phyloP scores from a whole-genome alignment of 306 rosid genomes.

The Vigna trinervia region DNA sequence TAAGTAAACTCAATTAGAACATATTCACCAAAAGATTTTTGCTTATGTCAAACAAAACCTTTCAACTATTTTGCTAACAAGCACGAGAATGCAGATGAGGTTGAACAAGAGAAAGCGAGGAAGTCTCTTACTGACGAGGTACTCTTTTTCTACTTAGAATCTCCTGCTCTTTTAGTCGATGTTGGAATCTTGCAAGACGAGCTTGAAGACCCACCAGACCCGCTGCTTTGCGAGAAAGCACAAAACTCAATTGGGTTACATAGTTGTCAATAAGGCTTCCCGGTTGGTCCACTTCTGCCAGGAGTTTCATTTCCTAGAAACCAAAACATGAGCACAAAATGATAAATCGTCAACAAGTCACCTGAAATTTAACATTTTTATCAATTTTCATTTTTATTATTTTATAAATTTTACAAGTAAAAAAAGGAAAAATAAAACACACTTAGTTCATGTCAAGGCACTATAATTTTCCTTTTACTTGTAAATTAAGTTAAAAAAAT shows the following conservation, averaged over 20 bases:
- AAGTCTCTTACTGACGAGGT: constrained; percentile 66
- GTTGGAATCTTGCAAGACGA: constrained; percentile 98
- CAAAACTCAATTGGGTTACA: constrained; percentile 88
- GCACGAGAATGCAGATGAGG: constrained; percentile 41
- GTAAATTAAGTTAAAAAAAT: background rate
- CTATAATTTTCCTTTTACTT: background rate
- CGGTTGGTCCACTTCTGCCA: constrained; percentile 97
- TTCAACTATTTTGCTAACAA: constrained; percentile 44
- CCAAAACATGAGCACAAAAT: constrained; percentile 30
- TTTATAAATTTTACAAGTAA: background rate
- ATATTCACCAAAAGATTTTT: constrained; percentile 46
- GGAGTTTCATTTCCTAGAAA: constrained; percentile 89
- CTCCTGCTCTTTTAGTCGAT: constrained; percentile 92
- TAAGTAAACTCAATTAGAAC: constrained; percentile 42
- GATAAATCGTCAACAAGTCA: background rate
- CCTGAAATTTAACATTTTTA: constrained; percentile 7
- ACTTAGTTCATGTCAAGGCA: background rate
- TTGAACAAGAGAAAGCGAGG: constrained; percentile 38
- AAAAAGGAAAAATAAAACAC: background rate
- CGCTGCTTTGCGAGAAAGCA: constrained; percentile 96
- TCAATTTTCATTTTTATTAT: background rate
- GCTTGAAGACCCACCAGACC: constrained; percentile 97
- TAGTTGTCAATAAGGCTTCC: constrained; percentile 95
- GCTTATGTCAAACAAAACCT: constrained; percentile 46
- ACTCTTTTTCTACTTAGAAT: constrained; percentile 88